Base-by-base conservation (phyloP, 192 early-diverging fungal species). In the Backusella morwellensis region DNA sequence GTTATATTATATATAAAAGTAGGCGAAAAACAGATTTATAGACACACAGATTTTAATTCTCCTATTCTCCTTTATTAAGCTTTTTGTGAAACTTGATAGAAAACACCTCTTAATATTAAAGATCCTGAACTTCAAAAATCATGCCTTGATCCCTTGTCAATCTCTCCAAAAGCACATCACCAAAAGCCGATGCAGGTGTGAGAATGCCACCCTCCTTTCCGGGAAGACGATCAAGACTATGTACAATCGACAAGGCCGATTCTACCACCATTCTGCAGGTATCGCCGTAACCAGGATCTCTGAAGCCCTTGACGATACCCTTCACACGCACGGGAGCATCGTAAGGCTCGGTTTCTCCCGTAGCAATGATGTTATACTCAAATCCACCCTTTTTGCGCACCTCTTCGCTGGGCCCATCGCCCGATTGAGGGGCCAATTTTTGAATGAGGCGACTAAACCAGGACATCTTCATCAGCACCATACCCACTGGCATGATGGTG, bases 221-320 rank as follows among this genome's bases (percentile, higher is more conserved):
- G 68, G 89, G 86, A 9, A 87, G 66, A 11, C 77, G 38, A 40
- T 88, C 85, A 21, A 85, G 79, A 40, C 91, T 87, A 67, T 92
- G 80, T 9, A 92, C 89, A 70, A 96, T 74, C 59, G 89, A 92
- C 32, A 96, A 83, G 0, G 95, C 95, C 21, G 91, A 83, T 77
- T 97, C 94, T 23, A 90, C 88, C 35, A 96, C 76, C 85, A 94
- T 93, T 44, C 87, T 87, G 63, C 89, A 88, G 3, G 94, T 96
- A 77, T 94, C 94, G 23, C 85, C 85, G 83, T 97, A 97, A 1
- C 95, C 94, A 3, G 94, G 91, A 73, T 97, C 96, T n/a, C 84
- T 85, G 17, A 85, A 85, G 2, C 75, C 75, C 69, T 81, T 86
- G 38, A 91, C 83, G 26, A 74, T 77, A 40, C 80, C 90, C 21